phyloP scores from a whole-genome alignment of 257 asterid genomes.

The Eustoma russellianum region DNA sequence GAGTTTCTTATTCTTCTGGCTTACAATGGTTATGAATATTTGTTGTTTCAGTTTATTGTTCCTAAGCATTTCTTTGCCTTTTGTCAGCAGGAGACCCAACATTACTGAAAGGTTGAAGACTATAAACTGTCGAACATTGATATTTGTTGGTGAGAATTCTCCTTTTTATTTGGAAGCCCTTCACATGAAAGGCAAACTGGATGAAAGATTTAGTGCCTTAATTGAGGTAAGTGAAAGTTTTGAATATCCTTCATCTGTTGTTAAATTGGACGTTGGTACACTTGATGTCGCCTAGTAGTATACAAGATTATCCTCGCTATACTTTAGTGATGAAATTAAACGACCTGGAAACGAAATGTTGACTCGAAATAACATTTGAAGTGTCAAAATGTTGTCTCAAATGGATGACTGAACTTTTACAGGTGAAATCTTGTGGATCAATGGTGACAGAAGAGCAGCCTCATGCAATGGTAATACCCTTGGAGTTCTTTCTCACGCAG shows the following conservation, averaged over 20 bases:
- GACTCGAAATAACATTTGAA: too few relatives aligned
- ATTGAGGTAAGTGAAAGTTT: slow-evolving; percentile 55
- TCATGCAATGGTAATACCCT: slow-evolving; percentile 75
- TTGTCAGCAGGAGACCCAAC: slow-evolving; percentile 67
- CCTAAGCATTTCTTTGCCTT: slow-evolving; percentile 7
- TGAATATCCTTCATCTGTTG: too few relatives aligned
- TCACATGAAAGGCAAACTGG: slow-evolving; percentile 62
- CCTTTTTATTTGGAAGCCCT: slow-evolving; percentile 69
- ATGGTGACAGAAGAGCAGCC: slow-evolving; percentile 97
- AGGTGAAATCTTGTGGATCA: slow-evolving; percentile 92
- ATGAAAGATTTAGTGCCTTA: slow-evolving; percentile 73
- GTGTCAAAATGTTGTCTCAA: background rate
- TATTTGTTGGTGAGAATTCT: slow-evolving; percentile 80
- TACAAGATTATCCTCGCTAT: too few relatives aligned
- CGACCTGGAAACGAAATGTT: too few relatives aligned
- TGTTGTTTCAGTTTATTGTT: slow-evolving; percentile 2
- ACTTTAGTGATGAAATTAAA: too few relatives aligned
- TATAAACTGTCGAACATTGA: slow-evolving; percentile 63
- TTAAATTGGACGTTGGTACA: too few relatives aligned
- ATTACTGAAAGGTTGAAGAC: slow-evolving; percentile 57
- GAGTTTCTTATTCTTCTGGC: background rate
- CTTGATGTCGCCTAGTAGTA: too few relatives aligned
- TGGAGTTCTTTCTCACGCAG: slow-evolving; percentile 78
- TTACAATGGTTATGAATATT: too few relatives aligned
- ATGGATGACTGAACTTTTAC: slow-evolving; percentile 5